phyloP scores from a whole-genome alignment of 371 early-diverging fungal species.

The Zychaea mexicana region DNA sequence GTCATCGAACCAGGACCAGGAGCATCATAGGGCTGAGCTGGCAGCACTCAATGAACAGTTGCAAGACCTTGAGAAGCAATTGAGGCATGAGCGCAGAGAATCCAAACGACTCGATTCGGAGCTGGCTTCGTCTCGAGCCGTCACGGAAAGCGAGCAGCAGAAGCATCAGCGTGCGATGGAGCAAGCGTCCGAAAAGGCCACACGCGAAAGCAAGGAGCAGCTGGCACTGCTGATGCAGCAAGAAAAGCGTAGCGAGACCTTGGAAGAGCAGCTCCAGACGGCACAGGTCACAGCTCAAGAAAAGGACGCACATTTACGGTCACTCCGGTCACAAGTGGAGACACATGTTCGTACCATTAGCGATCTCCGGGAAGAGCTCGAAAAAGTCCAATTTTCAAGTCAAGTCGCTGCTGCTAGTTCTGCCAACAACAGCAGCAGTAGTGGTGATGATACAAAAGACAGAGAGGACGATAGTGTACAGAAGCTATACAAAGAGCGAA shows the following conservation, averaged over 20 bases:
- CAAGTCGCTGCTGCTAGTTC: neutral
- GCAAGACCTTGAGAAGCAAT: neutral
- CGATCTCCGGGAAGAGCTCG: slow-evolving; percentile 16
- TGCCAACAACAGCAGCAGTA: neutral
- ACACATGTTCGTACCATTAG: slow-evolving; percentile 17
- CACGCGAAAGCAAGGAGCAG: neutral
- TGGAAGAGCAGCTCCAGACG: neutral
- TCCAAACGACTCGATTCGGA: neutral
- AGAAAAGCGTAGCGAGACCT: neutral
- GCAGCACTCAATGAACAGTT: neutral
- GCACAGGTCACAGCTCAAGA: slow-evolving; percentile 11
- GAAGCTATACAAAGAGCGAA: slow-evolving; percentile 14
- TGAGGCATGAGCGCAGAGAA: neutral
- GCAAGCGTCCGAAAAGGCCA: neutral
- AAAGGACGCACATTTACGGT: slow-evolving; percentile 16
- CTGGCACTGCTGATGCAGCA: slow-evolving; percentile 3
- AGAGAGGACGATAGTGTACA: neutral
- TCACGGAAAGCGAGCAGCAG: neutral
- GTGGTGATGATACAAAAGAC: neutral
- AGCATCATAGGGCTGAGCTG: neutral
- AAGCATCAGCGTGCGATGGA: neutral
- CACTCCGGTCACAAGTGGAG: slow-evolving; percentile 21
- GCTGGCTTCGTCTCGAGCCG: slow-evolving; percentile 1
- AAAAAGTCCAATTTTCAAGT: slow-evolving; percentile 9
- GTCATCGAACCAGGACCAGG: neutral